A percentile compares a stretch with the other conserved stretches of the same genome.
phyloP scores from a whole-genome alignment of 208 protist species.

The Leishmania braziliensis region DNA sequence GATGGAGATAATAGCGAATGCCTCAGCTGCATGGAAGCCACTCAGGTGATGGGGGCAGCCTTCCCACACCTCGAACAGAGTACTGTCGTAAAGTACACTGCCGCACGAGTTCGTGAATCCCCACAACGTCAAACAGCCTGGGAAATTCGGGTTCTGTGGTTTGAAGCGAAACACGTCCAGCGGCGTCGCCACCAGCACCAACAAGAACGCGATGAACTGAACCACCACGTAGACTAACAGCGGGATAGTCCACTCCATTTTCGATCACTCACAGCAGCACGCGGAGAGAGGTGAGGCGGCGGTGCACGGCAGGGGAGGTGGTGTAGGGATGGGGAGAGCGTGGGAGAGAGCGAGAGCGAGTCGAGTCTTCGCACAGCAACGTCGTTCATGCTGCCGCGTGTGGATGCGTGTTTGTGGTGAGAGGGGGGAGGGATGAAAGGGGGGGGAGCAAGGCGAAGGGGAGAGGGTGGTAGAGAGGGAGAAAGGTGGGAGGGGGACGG shows the following conservation, averaged over 20 bases:
- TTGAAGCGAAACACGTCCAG: constrained; percentile 55
- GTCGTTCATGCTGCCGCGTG: too few species aligned
- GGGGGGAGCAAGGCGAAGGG: not conserved
- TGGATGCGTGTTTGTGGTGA: too few species aligned
- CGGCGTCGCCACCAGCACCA: constrained; percentile 50
- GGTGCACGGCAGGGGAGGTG: not conserved
- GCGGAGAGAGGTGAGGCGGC: not conserved
- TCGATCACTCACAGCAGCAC: not conserved
- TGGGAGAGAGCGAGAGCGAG: not conserved
- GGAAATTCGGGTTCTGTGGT: too few species aligned
- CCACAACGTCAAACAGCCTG: too few species aligned
- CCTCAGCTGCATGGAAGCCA: too few species aligned
- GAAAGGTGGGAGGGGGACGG: not conserved
- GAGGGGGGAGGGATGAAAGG: too few species aligned
- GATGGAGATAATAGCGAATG: constrained; percentile 41
- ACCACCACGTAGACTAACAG: constrained; percentile 56
- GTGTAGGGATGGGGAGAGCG: too few species aligned
- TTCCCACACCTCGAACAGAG: too few species aligned
- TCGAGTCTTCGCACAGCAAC: not conserved
- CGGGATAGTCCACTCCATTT: constrained; percentile 19
- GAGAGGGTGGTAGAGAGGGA: not conserved
- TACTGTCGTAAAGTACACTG: too few species aligned
- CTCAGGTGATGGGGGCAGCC: too few species aligned
- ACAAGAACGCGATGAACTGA: constrained; percentile 41
- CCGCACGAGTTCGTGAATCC: too few species aligned